Conservation (phyloP, 2,329 filamentous ascomycete genomes). For the Metarhizium album region DNA sequence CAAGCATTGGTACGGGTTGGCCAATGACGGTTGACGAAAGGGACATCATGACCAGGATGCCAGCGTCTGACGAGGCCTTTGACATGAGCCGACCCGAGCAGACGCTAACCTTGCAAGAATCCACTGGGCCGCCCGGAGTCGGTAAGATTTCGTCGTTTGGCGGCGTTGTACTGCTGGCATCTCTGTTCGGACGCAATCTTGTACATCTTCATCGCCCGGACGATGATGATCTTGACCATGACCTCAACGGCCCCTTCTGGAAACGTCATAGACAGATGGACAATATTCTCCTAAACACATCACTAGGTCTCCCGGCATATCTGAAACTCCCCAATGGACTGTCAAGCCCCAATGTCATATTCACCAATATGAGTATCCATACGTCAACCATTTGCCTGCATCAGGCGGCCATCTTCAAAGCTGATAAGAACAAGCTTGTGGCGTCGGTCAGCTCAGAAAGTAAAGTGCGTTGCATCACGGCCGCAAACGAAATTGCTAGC, state of each 20-base stretch:
- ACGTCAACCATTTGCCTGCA: conserved; percentile 96
- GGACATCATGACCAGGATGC: conserved; percentile 81
- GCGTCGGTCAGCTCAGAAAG: conserved; percentile 74
- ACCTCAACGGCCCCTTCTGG: conserved; percentile 93
- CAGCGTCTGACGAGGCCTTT: conserved; percentile 75
- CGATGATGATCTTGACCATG: conserved; percentile 68
- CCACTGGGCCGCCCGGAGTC: conserved; percentile 61
- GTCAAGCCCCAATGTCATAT: conserved; percentile 73
- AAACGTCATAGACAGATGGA: conserved; percentile 84
- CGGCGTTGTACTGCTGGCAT: conserved; percentile 75
- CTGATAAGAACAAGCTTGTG: conserved; percentile 76
- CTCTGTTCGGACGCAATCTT: conserved; percentile 81
- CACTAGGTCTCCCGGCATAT: conserved; percentile 68
- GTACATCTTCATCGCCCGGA: conserved; percentile 84
- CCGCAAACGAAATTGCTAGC: conserved; percentile 84
- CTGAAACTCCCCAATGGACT: conserved; percentile 71
- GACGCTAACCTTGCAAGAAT: conserved; percentile 58
- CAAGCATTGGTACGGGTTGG: conserved; percentile 94
- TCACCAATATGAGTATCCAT: conserved; percentile 94
- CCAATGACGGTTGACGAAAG: conserved; percentile 88
- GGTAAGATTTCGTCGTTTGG: conserved; percentile 66
- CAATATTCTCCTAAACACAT: conserved; percentile 79
- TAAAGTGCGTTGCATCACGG: conserved; percentile 85
- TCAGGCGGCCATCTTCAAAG: conserved; percentile 95
- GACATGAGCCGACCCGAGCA: conserved; percentile 66